phyloP scores from a whole-genome alignment of 257 asterid genomes.

The Voacanga thouarsii region DNA sequence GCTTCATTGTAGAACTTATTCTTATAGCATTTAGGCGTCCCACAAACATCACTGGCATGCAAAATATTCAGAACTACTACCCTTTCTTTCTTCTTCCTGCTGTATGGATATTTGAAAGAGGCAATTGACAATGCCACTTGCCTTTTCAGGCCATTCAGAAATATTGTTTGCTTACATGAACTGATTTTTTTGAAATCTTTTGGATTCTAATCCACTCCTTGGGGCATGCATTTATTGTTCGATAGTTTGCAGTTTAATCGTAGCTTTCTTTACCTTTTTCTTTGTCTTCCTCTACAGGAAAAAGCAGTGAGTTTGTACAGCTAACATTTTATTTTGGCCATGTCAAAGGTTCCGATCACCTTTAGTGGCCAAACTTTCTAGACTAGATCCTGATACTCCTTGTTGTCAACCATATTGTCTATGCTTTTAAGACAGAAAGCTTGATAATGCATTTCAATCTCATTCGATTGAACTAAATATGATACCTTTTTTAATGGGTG shows the following conservation, averaged over 20 bases:
- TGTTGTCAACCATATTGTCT: not conserved
- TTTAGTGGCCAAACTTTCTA: constrained; percentile 3
- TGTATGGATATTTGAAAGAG: too few relatives aligned
- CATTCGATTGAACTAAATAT: not conserved
- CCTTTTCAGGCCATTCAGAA: too few relatives aligned
- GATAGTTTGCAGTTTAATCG: not conserved
- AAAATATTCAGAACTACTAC: too few relatives aligned
- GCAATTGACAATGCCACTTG: too few relatives aligned
- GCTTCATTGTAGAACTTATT: too few relatives aligned
- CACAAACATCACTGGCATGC: too few relatives aligned
- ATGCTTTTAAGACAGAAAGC: not conserved
- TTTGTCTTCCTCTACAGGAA: not conserved
- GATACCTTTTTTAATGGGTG: not conserved
- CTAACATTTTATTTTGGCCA: not conserved
- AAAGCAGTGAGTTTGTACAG: not conserved
- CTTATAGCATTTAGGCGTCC: too few relatives aligned
- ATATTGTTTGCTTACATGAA: too few relatives aligned
- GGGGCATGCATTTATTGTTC: not conserved
- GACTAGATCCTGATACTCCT: not conserved
- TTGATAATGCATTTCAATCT: not conserved
- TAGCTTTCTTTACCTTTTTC: not conserved
- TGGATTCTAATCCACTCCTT: not conserved
- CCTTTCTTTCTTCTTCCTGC: too few relatives aligned
- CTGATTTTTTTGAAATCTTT: too few relatives aligned
- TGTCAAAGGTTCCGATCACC: not conserved